These are phyloP conservation scores for Oehlia diaphana DNA, from an alignment of 192 early-diverging fungal species.

Conservation along the genomic window DNA sequence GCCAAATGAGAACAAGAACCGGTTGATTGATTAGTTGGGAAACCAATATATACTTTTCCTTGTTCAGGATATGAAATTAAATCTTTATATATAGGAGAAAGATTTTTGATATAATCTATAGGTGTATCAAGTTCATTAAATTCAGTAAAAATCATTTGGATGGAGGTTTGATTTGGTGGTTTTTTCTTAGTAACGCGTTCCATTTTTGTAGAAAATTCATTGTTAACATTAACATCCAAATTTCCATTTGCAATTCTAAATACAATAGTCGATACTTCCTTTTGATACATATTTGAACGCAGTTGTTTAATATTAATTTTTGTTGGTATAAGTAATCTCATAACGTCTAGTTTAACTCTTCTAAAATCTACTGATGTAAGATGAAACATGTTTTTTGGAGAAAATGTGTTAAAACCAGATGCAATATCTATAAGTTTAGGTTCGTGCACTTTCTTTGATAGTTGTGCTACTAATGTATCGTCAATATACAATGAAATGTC, in stretches of 20 bases:
- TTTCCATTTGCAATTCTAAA: slow-evolving; percentile 67
- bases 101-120: neutral
- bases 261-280: slow-evolving; percentile 57
- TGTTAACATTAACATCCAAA: slow-evolving; percentile 53
- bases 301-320: neutral
- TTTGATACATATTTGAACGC: neutral
- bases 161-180: slow-evolving; percentile 67
- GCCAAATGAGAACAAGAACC: slow-evolving; percentile 78
- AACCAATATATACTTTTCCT: slow-evolving; percentile 86
- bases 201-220: slow-evolving; percentile 69
- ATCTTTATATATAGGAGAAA: slow-evolving; percentile 62
- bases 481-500: slow-evolving; percentile 67
- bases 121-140: slow-evolving; percentile 66
- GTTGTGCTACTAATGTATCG: slow-evolving; percentile 51
- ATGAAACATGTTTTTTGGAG: slow-evolving; percentile 72
- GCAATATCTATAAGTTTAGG: slow-evolving; percentile 61
- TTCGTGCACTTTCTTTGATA: slow-evolving; percentile 66
- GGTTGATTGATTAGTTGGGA: slow-evolving; percentile 89
- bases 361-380: slow-evolving; percentile 62
- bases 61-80: slow-evolving; percentile 74
- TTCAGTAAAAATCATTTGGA: slow-evolving; percentile 74
- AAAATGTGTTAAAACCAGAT: slow-evolving; percentile 46
- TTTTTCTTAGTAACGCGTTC: slow-evolving; percentile 86
- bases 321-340: slow-evolving; percentile 37
- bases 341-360: slow-evolving; percentile 55